Evolutionary conservation across 2,329 filamentous ascomycete species (phyloP), one percentile per base, ranked within the genome.

Genomic region (Pseudopyricularia javanii): DNA sequence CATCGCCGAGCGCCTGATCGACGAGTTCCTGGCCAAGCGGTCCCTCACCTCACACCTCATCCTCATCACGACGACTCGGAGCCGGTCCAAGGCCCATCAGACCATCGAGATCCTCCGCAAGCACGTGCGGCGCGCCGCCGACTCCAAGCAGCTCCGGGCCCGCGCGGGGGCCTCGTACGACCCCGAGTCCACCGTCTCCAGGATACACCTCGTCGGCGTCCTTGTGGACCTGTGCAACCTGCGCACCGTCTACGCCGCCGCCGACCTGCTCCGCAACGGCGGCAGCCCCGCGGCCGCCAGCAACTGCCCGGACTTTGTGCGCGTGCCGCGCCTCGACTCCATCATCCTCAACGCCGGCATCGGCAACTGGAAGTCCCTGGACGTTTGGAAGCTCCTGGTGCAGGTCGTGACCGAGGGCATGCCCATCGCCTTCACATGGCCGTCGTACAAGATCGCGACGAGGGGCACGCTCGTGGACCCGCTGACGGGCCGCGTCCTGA

Each of bases 291-390:
- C 4, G 57, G 64, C 35, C 62, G 66, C 49, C 67, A 69, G 56
- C 65, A 66, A 34, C 62, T 74, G 35, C 63, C 62, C 20, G 66
- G 72, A 37, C 70, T 80, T 20, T 20, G 40, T 45, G 22, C 68
- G 68, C 20, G 72, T 89, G 40, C 83, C 87, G 2, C 82, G 84
- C 57, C 73, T 98, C 30, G 89, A 97, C 66, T 78, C 78, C 2
- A 74, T 93, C 22, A 74, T 97, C 35, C 84, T 88, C 64, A 96
- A 96, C 67, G 91, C 91, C 15, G 93, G 91, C 0, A 85, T 91
- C 37, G 89, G 90, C 22, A 90, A 88, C 2, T 95, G 89, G 86
- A 79, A 74, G 1, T 88, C 87, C n/a, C 65, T 95, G 54, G 71
- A 88, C 65, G 96, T 83, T 80, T 67, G 72, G 1, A 60, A 62